Percentiles rank a stretch among this genome's conserved stretches.
phyloP scores from a whole-genome alignment of 2,329 filamentous ascomycete species.

The Rhytidhysteron rufulum region DNA sequence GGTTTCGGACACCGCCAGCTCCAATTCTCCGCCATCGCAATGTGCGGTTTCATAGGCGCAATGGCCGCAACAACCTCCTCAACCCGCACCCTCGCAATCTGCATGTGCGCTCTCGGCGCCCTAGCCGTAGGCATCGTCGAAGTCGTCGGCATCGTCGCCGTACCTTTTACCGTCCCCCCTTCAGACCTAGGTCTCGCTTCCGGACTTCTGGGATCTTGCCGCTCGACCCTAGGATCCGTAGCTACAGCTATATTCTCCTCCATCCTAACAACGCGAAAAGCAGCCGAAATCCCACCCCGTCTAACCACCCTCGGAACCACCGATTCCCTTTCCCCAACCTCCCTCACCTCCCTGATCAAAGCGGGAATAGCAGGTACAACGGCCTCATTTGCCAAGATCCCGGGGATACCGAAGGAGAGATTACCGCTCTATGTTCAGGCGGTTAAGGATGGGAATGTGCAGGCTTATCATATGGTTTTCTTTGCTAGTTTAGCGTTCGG shows the following conservation, averaged over 20 bases:
- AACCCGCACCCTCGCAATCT: slow-evolving; percentile 12
- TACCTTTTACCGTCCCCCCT: slow-evolving; percentile 45
- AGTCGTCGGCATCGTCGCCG: slow-evolving; percentile 34
- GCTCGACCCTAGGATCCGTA: slow-evolving; percentile 30
- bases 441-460: slow-evolving; percentile 13
- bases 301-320: slow-evolving; percentile 20
- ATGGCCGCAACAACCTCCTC: slow-evolving; percentile 10
- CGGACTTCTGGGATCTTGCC: slow-evolving; percentile 44
- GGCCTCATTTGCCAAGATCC: slow-evolving; percentile 18
- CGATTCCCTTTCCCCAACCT: slow-evolving; percentile 15
- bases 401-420: slow-evolving; percentile 11
- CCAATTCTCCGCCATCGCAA: slow-evolving; percentile 13
- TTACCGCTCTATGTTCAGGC: slow-evolving; percentile 8
- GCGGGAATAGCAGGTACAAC: slow-evolving; percentile 14
- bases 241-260: slow-evolving; percentile 22
- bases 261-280: slow-evolving; percentile 23
- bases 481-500: slow-evolving; percentile 14
- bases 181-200: slow-evolving; percentile 47
- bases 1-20: slow-evolving; percentile 19
- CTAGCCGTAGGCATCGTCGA: slow-evolving; percentile 20
- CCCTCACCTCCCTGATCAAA: slow-evolving; percentile 18
- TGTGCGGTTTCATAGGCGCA: slow-evolving; percentile 18
- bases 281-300: slow-evolving; percentile 12
- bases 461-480: slow-evolving; percentile 15
- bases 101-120: slow-evolving; percentile 13